A percentile compares a stretch with the other conserved stretches of the same genome.
Conservation (phyloP, 805 yeast species). For the Kodamaea kaohsiungensis region DNA sequence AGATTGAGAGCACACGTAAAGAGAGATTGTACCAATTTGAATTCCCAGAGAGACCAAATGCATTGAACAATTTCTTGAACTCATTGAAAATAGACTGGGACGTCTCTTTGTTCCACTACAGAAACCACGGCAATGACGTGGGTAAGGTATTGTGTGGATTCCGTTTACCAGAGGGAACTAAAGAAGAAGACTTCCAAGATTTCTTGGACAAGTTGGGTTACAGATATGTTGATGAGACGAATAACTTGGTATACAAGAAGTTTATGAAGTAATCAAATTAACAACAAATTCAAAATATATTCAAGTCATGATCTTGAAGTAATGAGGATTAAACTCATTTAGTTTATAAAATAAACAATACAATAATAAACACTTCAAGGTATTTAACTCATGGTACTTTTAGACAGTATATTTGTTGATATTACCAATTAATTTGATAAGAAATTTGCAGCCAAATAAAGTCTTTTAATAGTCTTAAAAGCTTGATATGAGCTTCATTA, state of each 20-base stretch:
- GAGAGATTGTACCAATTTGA: conserved; percentile 85
- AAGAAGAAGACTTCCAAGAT: conserved; percentile 60
- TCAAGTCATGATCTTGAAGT: neutral
- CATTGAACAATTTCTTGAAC: conserved; percentile 76
- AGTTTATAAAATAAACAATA: no score
- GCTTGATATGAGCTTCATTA: no score
- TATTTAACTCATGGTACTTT: no score
- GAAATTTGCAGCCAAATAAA: no score
- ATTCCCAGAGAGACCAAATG: conserved; percentile 98
- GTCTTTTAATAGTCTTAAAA: no score
- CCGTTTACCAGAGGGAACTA: conserved; percentile 70
- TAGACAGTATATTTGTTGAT: no score
- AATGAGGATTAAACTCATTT: neutral
- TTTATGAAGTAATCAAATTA: conserved; percentile 44
- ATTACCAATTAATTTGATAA: no score
- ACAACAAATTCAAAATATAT: neutral
- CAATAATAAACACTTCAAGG: neutral
- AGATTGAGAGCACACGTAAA: conserved; percentile 39
- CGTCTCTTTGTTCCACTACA: conserved; percentile 89
- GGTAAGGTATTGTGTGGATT: conserved; percentile 92
- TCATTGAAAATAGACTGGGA: conserved; percentile 82
- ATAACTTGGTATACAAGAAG: conserved; percentile 81
- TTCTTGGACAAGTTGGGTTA: conserved; percentile 77
- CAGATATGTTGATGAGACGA: conserved; percentile 76
- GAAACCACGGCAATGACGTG: conserved; percentile 95